A percentile compares a stretch with the other conserved stretches of the same genome.
Conservation (phyloP, 208 protist genomes). For the Crithidia sp. region DNA sequence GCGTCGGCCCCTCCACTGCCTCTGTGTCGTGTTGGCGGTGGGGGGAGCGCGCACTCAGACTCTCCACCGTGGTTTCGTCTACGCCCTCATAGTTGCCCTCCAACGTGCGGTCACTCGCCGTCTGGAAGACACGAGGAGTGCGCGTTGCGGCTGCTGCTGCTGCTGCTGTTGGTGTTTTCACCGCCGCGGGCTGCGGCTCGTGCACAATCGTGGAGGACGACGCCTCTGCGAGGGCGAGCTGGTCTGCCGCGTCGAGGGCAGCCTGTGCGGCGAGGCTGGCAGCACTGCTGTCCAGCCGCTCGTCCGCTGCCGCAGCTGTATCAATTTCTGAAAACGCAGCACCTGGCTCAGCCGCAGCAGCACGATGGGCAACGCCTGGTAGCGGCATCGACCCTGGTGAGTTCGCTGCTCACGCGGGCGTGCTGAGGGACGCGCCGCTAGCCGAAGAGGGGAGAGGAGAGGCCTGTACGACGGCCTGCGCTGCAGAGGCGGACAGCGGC, state of each 20-base stretch:
- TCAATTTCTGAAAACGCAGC: not conserved
- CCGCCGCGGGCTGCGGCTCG: no score
- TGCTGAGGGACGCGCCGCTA: not conserved
- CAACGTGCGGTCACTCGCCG: no score
- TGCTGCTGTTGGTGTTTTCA: no score
- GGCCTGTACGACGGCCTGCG: not conserved
- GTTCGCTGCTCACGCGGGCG: not conserved
- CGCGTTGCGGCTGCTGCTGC: no score
- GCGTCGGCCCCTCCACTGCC: slow-evolving; percentile 8
- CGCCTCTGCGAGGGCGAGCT: not conserved
- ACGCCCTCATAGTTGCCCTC: not conserved
- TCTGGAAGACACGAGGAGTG: no score
- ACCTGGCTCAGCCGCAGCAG: not conserved
- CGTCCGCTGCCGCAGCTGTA: not conserved
- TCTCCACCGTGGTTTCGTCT: slow-evolving; percentile 10
- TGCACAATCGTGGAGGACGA: not conserved
- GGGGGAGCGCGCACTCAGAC: not conserved
- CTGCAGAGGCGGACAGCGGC: not conserved
- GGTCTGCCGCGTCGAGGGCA: slow-evolving; percentile 33
- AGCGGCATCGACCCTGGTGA: not conserved
- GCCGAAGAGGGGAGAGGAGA: not conserved
- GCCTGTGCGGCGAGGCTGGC: slow-evolving; percentile 31
- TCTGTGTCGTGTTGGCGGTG: slow-evolving; percentile 5
- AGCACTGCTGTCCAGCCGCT: slow-evolving; percentile 19
- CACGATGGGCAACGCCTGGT: not conserved